Conservation (phyloP, 495 filamentous ascomycete genomes). For the Daldinia concentrica region DNA sequence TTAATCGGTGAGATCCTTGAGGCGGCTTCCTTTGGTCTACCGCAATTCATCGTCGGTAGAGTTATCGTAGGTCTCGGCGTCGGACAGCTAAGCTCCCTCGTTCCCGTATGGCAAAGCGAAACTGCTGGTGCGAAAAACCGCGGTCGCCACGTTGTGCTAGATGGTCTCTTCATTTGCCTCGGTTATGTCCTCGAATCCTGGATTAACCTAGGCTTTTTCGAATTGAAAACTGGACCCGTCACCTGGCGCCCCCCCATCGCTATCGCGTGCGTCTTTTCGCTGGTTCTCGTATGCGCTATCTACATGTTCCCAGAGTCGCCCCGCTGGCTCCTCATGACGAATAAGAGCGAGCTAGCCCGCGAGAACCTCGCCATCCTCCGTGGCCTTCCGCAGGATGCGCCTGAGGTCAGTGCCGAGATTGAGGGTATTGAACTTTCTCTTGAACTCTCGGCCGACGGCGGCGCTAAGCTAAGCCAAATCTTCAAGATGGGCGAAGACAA, state of each 20-base stretch:
- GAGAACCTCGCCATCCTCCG: conserved; percentile 48
- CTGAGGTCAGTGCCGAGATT: conserved; percentile 45
- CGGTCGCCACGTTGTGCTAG: conserved; percentile 58
- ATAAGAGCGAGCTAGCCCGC: conserved; percentile 55
- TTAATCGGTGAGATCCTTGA: conserved; percentile 47
- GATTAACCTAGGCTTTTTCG: conserved; percentile 56
- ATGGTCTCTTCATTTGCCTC: conserved; percentile 60
- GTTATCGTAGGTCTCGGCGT: conserved; percentile 60
- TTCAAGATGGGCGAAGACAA: conserved; percentile 42
- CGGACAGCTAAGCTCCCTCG: conserved; percentile 60
- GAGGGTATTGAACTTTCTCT: conserved; percentile 50
- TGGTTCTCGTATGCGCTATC: conserved; percentile 41
- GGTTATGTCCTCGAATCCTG: conserved; percentile 54
- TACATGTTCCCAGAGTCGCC: conserved; percentile 58
- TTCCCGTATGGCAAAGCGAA: conserved; percentile 65
- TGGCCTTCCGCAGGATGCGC: conserved; percentile 39
- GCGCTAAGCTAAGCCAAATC: conserved; percentile 36
- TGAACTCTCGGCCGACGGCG: conserved; percentile 39
- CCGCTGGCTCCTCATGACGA: conserved; percentile 59
- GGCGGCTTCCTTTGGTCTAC: conserved; percentile 44
- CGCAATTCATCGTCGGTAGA: conserved; percentile 63
- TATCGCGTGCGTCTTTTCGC: conserved; percentile 38
- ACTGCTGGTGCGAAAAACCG: conserved; percentile 52
- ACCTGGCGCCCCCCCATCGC: conserved; percentile 44
- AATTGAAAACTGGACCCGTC: conserved; percentile 22